Conservation (phyloP, 352 stramenopile genomes). For the Sclerospora graminicola region DNA sequence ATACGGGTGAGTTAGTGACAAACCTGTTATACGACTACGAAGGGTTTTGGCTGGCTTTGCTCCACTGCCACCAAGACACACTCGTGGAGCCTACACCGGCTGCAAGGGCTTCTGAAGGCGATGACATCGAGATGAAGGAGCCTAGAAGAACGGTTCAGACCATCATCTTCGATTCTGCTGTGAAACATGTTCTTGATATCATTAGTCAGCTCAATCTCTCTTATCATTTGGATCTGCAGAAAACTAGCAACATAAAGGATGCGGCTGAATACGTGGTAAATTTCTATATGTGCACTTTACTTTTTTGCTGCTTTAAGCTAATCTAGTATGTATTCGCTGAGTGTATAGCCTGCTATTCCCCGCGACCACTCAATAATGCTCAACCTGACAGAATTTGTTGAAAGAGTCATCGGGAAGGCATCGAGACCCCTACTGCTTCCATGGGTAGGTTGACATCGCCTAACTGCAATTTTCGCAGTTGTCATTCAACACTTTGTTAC, state of each 20-base stretch:
- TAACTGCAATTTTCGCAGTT: neutral
- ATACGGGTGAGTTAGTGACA: constrained; percentile 58
- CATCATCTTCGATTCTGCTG: constrained; percentile 38
- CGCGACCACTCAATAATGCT: constrained; percentile 77
- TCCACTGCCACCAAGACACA: constrained; percentile 13
- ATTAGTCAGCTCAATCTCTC: constrained; percentile 48
- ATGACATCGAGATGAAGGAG: constrained; percentile 21
- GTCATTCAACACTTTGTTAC: neutral
- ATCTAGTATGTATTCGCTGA: neutral
- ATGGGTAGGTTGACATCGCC: constrained; percentile 34
- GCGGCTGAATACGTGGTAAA: constrained; percentile 47
- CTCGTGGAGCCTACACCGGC: neutral
- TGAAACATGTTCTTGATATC: constrained; percentile 37
- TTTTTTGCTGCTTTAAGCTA: too few relatives aligned
- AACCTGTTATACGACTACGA: constrained; percentile 75
- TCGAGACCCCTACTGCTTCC: constrained; percentile 13
- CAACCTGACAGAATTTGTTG: constrained; percentile 68
- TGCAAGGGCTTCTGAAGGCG: neutral
- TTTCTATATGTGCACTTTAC: neutral
- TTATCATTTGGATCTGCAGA: constrained; percentile 54
- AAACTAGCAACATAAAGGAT: constrained; percentile 23
- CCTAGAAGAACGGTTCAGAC: constrained; percentile 16
- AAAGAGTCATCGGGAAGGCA: constrained; percentile 35
- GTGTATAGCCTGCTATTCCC: constrained; percentile 37
- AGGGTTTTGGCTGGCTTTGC: constrained; percentile 50